phyloP scores from a whole-genome alignment of 495 filamentous ascomycete species.

The Penicillium lividum region DNA sequence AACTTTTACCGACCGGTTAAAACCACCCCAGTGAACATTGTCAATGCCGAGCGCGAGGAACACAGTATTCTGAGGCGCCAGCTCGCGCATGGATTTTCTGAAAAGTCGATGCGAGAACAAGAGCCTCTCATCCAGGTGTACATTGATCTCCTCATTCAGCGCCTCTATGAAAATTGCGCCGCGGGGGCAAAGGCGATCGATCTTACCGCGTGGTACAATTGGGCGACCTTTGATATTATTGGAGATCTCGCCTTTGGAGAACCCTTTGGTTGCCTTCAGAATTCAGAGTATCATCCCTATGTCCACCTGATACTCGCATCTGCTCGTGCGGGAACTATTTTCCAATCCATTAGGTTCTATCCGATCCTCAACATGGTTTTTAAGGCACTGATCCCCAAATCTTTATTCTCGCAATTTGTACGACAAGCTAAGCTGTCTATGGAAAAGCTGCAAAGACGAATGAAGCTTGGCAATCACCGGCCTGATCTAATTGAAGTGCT shows the following conservation, averaged over 20 bases:
- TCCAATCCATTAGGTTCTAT: conserved; percentile 28
- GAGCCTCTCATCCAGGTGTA: conserved; percentile 37
- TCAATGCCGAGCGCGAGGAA: conserved; percentile 12
- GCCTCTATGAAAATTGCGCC: conserved; percentile 12
- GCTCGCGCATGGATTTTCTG: conserved; percentile 49
- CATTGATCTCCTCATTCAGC: conserved; percentile 40
- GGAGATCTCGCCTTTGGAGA: conserved; percentile 52
- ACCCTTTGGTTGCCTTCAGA: conserved; percentile 48
- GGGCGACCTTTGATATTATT: conserved; percentile 50
- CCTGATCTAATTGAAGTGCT: conserved; percentile 31
- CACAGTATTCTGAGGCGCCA: conserved; percentile 35
- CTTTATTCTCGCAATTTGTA: conserved; percentile 8
- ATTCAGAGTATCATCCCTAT: conserved; percentile 47
- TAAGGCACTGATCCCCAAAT: conserved; percentile 7
- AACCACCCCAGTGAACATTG: background rate
- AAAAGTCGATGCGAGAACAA: conserved; percentile 43
- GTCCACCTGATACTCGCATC: conserved; percentile 39
- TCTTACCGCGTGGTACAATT: conserved; percentile 34
- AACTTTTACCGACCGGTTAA: conserved; percentile 5
- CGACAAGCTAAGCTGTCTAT: conserved; percentile 22
- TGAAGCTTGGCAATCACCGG: conserved; percentile 19
- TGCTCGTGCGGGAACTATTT: conserved; percentile 26
- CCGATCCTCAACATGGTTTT: conserved; percentile 22
- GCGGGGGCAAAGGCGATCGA: conserved; percentile 11
- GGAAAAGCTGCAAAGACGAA: conserved; percentile 18